Evolutionary conservation across 2,329 filamentous ascomycete genomes (phyloP).

Genomic region (Colletotrichum somersetense): DNA sequence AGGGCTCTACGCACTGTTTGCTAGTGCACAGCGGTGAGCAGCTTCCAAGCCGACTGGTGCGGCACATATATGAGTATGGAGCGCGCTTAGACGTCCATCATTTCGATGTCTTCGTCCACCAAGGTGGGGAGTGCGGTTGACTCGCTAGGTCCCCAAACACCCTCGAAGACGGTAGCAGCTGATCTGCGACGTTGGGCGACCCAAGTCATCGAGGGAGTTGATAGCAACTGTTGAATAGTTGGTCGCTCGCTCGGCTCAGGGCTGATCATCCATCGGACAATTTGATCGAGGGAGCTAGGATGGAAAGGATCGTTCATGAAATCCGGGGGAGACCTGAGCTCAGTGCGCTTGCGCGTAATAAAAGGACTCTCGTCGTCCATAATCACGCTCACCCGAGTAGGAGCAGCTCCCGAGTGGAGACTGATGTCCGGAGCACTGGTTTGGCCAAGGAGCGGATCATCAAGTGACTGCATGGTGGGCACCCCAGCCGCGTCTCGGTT

Average conservation of each 20-base stretch:
- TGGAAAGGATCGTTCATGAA: constrained; percentile 90
- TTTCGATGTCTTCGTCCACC: constrained; percentile 58
- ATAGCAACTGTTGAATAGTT: constrained; percentile 78
- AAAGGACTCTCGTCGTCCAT: constrained; percentile 53
- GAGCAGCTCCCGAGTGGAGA: constrained; percentile 53
- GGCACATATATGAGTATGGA: constrained; percentile 39
- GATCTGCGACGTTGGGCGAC: constrained; percentile 81
- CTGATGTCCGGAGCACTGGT: constrained; percentile 43
- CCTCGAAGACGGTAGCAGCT: constrained; percentile 95
- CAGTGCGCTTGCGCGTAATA: constrained; percentile 56
- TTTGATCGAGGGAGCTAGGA: constrained; percentile 80
- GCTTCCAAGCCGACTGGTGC: constrained; percentile 29
- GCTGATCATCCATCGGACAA: constrained; percentile 90
- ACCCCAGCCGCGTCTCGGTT: constrained; percentile 41
- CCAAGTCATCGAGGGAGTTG: constrained; percentile 82
- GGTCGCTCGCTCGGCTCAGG: constrained; percentile 81
- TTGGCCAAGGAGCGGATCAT: constrained; percentile 36
- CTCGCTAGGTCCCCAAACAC: constrained; percentile 89
- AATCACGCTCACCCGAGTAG: constrained; percentile 40
- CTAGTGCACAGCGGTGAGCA: constrained; percentile 52
- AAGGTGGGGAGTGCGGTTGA: constrained; percentile 54
- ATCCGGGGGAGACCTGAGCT: constrained; percentile 74
- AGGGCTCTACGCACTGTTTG: constrained; percentile 41
- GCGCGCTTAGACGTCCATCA: constrained; percentile 66
- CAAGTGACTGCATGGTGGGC: constrained; percentile 39